Evolutionary conservation across 2,329 filamentous ascomycete species (phyloP).

Genomic region (Alternaria brassicae): DNA sequence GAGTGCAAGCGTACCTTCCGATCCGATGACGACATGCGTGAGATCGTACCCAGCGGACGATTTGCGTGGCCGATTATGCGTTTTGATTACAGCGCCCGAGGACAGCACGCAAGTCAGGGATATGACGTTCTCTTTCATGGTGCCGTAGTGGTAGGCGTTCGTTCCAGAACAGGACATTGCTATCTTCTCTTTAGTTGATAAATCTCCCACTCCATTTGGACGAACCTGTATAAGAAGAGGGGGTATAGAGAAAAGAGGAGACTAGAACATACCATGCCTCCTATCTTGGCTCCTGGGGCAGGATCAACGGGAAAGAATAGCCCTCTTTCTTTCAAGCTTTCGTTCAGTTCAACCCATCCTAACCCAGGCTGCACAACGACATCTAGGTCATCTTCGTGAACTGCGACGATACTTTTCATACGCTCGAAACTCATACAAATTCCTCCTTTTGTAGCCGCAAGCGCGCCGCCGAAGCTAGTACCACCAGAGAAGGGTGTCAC

Average conservation of each 20-base stretch:
- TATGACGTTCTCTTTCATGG: conserved; percentile 91
- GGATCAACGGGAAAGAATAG: conserved; percentile 93
- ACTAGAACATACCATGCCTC: conserved; percentile 73
- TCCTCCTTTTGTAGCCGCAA: conserved; percentile 77
- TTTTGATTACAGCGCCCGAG: conserved; percentile 87
- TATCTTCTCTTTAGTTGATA: conserved; percentile 25
- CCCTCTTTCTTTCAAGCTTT: conserved; percentile 67
- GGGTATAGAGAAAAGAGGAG: not conserved
- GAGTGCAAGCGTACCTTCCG: conserved; percentile 87
- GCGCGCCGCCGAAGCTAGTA: conserved; percentile 87
- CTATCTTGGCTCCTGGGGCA: conserved; percentile 89
- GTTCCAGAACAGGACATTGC: conserved; percentile 76
- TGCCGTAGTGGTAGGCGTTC: conserved; percentile 90
- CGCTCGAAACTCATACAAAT: conserved; percentile 82
- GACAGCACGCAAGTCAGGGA: conserved; percentile 85
- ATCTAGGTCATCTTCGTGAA: conserved; percentile 74
- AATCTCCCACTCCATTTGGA: too few species aligned
- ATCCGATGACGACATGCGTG: conserved; percentile 85
- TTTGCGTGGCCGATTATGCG: conserved; percentile 83
- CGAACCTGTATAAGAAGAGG: not conserved
- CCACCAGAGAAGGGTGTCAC: conserved; percentile 88
- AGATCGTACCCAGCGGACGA: conserved; percentile 91
- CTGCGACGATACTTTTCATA: conserved; percentile 81
- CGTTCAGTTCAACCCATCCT: conserved; percentile 84
- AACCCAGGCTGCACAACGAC: conserved; percentile 68